These are phyloP conservation scores for Rhodosporidiobolus sp. DNA, from an alignment of 768 basidiomycete genomes.

Conservation along the genomic window DNA sequence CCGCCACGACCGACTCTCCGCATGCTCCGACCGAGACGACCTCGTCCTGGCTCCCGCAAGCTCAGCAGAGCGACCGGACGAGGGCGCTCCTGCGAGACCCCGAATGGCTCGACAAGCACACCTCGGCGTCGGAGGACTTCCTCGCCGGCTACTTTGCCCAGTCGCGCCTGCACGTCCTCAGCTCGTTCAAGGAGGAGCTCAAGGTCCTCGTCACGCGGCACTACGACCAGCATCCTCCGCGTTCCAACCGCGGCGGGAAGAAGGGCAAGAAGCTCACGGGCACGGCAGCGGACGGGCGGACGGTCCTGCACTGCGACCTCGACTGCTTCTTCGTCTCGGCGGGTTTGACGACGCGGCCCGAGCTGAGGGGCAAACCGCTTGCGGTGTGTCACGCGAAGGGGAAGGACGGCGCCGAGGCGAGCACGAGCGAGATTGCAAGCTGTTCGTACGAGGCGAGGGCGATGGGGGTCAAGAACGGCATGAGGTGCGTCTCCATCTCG, in stretches of 20 bases:
- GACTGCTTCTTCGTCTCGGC: constrained; percentile 96
- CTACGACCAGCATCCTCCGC: constrained; percentile 63
- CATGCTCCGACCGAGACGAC: constrained; percentile 8
- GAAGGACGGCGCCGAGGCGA: constrained; percentile 59
- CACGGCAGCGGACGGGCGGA: constrained; percentile 48
- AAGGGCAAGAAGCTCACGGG: constrained; percentile 36
- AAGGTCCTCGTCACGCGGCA: constrained; percentile 74
- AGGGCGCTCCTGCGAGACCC: constrained; percentile 75
- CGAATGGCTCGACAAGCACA: constrained; percentile 82
- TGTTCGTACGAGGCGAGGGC: constrained; percentile 87
- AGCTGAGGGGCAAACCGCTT: constrained; percentile 79
- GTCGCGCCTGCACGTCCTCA: constrained; percentile 86
- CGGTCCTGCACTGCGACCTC: constrained; percentile 60
- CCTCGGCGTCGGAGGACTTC: constrained; percentile 73
- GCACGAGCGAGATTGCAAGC: constrained; percentile 92
- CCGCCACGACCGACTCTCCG: constrained; percentile 30
- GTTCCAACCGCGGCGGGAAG: background rate
- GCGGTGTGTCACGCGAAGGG: constrained; percentile 90
- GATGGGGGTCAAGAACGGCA: constrained; percentile 87
- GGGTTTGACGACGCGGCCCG: constrained; percentile 68
- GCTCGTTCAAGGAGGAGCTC: constrained; percentile 88
- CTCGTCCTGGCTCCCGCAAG: constrained; percentile 55
- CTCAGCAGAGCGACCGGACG: constrained; percentile 54
- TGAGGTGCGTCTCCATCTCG: constrained; percentile 63
- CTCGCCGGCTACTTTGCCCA: constrained; percentile 75